A percentile compares a stretch with the other conserved stretches of the same genome.
phyloP scores from a whole-genome alignment of 1,284 basidiomycete genomes.

The Cryptococcus sp. region DNA sequence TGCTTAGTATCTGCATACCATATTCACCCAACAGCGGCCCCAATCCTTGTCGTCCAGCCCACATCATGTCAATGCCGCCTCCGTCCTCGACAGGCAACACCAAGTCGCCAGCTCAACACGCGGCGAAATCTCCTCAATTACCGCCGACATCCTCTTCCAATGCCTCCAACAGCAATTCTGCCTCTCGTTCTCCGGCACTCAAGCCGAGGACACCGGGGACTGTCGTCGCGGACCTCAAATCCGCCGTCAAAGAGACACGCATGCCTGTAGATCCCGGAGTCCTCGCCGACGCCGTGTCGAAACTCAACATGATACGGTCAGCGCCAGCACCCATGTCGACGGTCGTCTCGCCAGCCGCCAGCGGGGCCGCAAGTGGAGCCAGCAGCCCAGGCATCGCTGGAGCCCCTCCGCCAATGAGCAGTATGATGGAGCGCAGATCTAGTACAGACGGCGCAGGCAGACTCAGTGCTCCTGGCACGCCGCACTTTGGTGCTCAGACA shows the following conservation, averaged over 20 bases:
- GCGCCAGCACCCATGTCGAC: constrained; percentile 29
- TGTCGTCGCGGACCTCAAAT: constrained; percentile 20
- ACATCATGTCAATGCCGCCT: constrained; percentile 36
- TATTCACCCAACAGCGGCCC: too few relatives aligned
- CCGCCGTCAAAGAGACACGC: neutral
- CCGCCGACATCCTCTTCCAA: neutral
- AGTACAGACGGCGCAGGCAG: constrained; percentile 12
- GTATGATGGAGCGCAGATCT: constrained; percentile 5
- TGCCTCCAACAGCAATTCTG: neutral
- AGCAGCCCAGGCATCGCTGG: constrained; percentile 12
- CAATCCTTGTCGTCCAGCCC: neutral
- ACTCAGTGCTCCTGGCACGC: constrained; percentile 45
- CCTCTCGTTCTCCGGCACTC: constrained; percentile 12
- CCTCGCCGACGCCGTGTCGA: constrained; percentile 48
- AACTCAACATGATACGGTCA: constrained; percentile 44
- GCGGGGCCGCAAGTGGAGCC: constrained; percentile 34
- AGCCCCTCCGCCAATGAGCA: neutral
- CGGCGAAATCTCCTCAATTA: constrained; percentile 3
- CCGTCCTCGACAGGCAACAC: constrained; percentile 14
- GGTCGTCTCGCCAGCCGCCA: constrained; percentile 31
- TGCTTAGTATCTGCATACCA: too few relatives aligned
- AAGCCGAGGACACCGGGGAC: constrained; percentile 24
- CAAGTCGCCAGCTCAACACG: constrained; percentile 18
- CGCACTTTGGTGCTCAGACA: constrained; percentile 53
- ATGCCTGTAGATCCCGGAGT: constrained; percentile 33